phyloP scores from a whole-genome alignment of 2,329 filamentous ascomycete genomes.

The Calonectria montana region DNA sequence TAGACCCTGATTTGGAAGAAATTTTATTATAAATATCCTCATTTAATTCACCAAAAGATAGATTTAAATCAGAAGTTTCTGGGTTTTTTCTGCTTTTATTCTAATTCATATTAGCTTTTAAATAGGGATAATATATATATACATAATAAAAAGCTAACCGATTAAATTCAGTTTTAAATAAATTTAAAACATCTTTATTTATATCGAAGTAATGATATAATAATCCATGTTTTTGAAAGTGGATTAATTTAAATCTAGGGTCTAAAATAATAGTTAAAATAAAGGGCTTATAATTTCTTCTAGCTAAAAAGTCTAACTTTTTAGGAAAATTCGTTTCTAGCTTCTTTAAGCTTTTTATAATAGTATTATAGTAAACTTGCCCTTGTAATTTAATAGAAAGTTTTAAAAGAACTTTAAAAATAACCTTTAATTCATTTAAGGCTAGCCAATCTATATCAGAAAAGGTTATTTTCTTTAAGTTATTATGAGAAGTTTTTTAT shows the following conservation, averaged over 20 bases:
- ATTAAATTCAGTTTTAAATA: background rate
- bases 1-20: background rate
- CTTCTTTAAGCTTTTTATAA: background rate
- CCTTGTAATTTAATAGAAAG: background rate
- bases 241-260: background rate
- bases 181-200: background rate
- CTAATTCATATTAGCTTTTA: background rate
- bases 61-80: background rate
- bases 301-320: background rate
- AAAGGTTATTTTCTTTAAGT: background rate
- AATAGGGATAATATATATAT: background rate
- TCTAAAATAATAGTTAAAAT: background rate
- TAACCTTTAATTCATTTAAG: background rate
- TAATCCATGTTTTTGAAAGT: background rate
- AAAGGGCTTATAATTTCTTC: background rate
- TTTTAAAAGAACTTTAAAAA: background rate
- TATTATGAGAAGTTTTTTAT: background rate
- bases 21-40: background rate
- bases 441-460: background rate
- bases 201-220: background rate
- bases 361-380: background rate
- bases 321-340: background rate
- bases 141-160: background rate
- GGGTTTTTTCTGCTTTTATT: background rate
- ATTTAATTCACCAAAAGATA: background rate